These are phyloP conservation scores for Albugo laibachii DNA, from an alignment of 352 stramenopile species.

Conservation along the genomic window DNA sequence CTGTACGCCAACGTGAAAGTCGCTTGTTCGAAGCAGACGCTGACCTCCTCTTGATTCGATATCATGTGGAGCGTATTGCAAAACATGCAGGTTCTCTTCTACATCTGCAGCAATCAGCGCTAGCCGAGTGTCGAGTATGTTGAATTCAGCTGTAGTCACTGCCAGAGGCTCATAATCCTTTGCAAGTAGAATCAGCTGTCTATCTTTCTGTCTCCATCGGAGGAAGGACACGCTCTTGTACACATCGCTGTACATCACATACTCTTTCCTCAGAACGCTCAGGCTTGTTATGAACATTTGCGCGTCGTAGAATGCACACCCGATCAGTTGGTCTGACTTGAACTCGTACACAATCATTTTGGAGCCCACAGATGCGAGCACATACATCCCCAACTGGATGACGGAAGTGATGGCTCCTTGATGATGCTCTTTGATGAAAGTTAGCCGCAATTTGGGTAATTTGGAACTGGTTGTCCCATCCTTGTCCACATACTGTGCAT, in stretches of 20 bases:
- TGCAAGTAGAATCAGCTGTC: constrained; percentile 53
- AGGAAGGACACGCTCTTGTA: constrained; percentile 82
- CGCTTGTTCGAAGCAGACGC: constrained; percentile 49
- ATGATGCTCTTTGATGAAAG: constrained; percentile 76
- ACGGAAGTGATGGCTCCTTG: constrained; percentile 68
- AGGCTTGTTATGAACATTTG: constrained; percentile 77
- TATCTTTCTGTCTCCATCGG: constrained; percentile 67
- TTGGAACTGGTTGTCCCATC: constrained; percentile 51
- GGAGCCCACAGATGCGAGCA: constrained; percentile 64
- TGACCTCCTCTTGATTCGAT: constrained; percentile 72
- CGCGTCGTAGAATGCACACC: constrained; percentile 73
- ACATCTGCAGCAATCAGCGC: constrained; percentile 58
- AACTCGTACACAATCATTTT: constrained; percentile 82
- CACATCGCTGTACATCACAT: constrained; percentile 72
- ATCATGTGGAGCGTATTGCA: constrained; percentile 71
- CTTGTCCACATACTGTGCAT: constrained; percentile 72
- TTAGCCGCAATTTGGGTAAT: constrained; percentile 51
- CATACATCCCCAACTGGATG: constrained; percentile 52
- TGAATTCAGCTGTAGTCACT: constrained; percentile 65
- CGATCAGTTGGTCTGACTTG: constrained; percentile 74
- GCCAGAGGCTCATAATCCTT: constrained; percentile 75
- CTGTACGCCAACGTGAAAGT: constrained; percentile 69
- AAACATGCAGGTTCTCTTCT: constrained; percentile 72
- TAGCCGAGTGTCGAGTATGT: constrained; percentile 50
- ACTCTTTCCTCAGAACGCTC: constrained; percentile 57